Conservation (phyloP, 768 basidiomycete species). For the Dentipellis sp. region DNA sequence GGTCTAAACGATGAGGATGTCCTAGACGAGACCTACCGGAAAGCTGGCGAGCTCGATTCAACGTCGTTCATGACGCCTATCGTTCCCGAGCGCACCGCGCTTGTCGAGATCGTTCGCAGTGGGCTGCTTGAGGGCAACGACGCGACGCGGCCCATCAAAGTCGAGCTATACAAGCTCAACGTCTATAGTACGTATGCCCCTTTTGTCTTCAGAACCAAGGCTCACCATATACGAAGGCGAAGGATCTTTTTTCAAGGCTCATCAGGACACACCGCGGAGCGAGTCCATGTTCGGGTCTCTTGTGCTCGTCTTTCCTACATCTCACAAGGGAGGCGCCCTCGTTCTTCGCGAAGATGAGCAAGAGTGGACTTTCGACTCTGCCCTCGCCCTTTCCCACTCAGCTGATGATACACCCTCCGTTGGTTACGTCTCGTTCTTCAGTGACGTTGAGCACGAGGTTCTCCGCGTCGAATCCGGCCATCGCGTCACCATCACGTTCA, state of each 20-base stretch:
- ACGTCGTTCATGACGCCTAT: conserved; percentile 27
- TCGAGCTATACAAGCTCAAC: conserved; percentile 37
- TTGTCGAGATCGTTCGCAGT: conserved; percentile 20
- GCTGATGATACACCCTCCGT: conserved; percentile 12
- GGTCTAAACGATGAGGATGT: conserved; percentile 28
- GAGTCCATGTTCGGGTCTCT: conserved; percentile 43
- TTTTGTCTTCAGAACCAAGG: background rate
- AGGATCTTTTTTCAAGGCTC: conserved; percentile 40
- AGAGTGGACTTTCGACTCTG: conserved; percentile 31
- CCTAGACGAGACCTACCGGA: conserved; percentile 35
- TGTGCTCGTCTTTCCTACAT: conserved; percentile 38
- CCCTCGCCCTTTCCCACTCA: conserved; percentile 13
- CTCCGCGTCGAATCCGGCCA: conserved; percentile 30
- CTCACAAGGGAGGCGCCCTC: conserved; percentile 36
- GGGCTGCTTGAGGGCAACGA: conserved; percentile 16
- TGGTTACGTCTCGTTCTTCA: conserved; percentile 33
- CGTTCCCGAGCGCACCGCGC: conserved; percentile 18
- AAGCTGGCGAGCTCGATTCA: conserved; percentile 34
- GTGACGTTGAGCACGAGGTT: conserved; percentile 39
- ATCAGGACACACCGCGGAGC: conserved; percentile 37
- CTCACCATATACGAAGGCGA: conserved; percentile 17
- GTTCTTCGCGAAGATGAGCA: conserved; percentile 24
- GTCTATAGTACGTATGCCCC: conserved; percentile 28
- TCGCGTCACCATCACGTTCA: conserved; percentile 37
- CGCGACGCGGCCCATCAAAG: conserved; percentile 14